Evolutionary conservation across 2,329 filamentous ascomycete genomes (phyloP), one percentile per base, ranked within the genome.

Genomic region (Verticillium tricorpus): DNA sequence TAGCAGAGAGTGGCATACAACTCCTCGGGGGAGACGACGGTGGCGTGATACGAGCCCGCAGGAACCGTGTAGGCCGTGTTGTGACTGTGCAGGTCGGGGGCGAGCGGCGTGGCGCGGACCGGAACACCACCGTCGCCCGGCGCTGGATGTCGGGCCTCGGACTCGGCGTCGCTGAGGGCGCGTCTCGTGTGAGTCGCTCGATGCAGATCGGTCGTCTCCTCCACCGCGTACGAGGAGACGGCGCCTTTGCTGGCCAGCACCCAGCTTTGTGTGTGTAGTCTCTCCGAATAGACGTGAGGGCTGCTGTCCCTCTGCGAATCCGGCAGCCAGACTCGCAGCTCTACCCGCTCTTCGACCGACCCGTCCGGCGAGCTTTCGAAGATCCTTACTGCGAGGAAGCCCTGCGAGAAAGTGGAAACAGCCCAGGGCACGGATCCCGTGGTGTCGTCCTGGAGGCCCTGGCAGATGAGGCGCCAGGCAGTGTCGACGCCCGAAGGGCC

Each of bases 1-100:
- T 72, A 70, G 67, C 74, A 74, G 3, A 77, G 40, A 0, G 74
- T 75, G 1, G 76, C 74, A 54, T 76, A 72, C 0, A 76, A 58
- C 1, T 52, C 58, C 8, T 72, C 64, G 0, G 71, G 68, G 2
- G 64, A 60, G 2, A 77, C 72, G 1, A 67, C 67, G 8, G 69
- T 65, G 1, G 59, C 64, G 62, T 77, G 75, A 55, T 68, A 75
- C 5, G 59, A 62, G 1, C 64, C 71, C 8, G 69, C 69, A 2
- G 73, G 69, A 22, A 77, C 67, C 3, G 64, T 63, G 60, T 76
- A 77, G 12, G 60, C 69, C 62, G 63, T 63, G 45, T 66, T 61
- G 7, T 67, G 59, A 0, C 58, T 58, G 58, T 73, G 67, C 22
- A 25, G 5, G 19, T 22, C 45, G 9, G 5, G 45, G n/a, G 45